Conservation (phyloP, 306 rosid genomes). For the Pyrus communis region DNA sequence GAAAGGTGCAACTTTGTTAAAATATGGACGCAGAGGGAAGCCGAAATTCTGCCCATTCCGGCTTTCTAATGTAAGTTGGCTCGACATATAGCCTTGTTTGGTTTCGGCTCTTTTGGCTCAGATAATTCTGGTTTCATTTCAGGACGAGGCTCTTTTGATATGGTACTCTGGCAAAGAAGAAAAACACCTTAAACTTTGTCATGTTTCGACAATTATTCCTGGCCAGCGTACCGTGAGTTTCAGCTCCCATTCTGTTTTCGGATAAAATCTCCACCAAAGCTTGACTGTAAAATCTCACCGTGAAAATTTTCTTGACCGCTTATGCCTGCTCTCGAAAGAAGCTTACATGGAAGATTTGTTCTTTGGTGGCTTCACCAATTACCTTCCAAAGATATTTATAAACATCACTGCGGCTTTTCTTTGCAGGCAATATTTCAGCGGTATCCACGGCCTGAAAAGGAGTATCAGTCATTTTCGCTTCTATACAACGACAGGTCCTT, state of each 20-base stretch:
- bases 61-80: slow-evolving; percentile 76
- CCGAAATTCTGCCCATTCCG: slow-evolving; percentile 94
- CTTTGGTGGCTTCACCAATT: neutral
- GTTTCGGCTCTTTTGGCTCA: slow-evolving; percentile 20
- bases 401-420: slow-evolving; percentile 15
- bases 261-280: neutral
- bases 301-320: neutral
- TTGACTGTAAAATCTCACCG: no score
- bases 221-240: slow-evolving; percentile 98
- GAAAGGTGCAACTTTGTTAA: slow-evolving; percentile 84
- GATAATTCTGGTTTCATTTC: slow-evolving; percentile 19
- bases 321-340: slow-evolving; percentile 7
- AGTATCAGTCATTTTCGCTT: slow-evolving; percentile 97
- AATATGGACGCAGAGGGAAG: slow-evolving; percentile 93
- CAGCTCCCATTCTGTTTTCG: neutral
- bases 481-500: slow-evolving; percentile 72
- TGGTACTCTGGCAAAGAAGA: slow-evolving; percentile 95
- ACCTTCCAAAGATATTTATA: slow-evolving; percentile 1
- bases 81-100: neutral
- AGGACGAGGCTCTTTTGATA: slow-evolving; percentile 79
- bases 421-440: slow-evolving; percentile 90
- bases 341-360: neutral
- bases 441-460: slow-evolving; percentile 95
- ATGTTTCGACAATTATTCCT: slow-evolving; percentile 79
- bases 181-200: slow-evolving; percentile 64